Base-by-base conservation (phyloP, 768 basidiomycete species). In the Megacollybia marginata region DNA sequence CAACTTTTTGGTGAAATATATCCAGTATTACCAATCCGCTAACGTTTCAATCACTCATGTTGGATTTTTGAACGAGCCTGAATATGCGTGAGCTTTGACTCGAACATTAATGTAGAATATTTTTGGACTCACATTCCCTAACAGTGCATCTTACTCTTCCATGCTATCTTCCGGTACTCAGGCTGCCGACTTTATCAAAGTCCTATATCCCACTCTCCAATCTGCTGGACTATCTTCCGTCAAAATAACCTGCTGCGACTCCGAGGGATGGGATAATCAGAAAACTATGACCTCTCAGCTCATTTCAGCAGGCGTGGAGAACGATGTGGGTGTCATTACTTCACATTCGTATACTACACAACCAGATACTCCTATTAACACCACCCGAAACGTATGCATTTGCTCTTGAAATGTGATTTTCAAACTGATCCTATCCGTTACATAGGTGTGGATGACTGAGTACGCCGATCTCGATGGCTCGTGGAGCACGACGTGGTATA, bases 171-270 rank as follows among this genome's bases (percentile, higher is more conserved):
- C 33, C 18, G 52, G 52, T 16, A 49, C 48, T 2, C 52, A 53
- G 33, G 52, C 52, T 8, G 52, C 52, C 18, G 52, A 53, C 18
- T 53, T 53, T 18, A 53, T 53, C 52, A 53, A 49, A 16, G 52
- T 53, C 8, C 36, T 53, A 33, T 49, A 45, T 32, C 52, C 52
- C 13, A 53, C 52, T 9, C 13, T 53, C 13, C 48, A 49, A 45
- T 44, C 33, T 19, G 52, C 52, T 28, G 48, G 48, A 1, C 52
- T 53, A 3, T 32, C 40, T n/a, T 36, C 33, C 31, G 48, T 53
- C 34, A 44, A 53, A 44, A 53, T 53, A 16, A 42, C 52, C 9
- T 53, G 52, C 19, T 53, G 52, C 33, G 52, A 53, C 28, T 43
- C 36, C 5, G 52, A 53, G 40, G 52, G 52, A 19, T 53, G 52